phyloP scores from a whole-genome alignment of 2,329 filamentous ascomycete species.

The Botrytis pseudocinerea region DNA sequence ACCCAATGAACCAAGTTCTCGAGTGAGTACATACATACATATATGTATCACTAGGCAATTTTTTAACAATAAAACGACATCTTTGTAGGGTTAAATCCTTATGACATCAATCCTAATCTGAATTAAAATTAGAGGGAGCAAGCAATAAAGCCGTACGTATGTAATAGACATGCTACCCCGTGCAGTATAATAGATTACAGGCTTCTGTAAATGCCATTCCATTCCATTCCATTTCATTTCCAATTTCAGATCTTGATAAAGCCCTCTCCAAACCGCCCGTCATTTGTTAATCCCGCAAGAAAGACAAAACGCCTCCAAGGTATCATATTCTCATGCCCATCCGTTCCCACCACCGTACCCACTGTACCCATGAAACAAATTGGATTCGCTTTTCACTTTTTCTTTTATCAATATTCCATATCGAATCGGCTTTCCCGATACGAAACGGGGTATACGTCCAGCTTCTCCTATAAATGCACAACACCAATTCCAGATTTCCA shows the following conservation, averaged over 20 bases:
- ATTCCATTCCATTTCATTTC: background rate
- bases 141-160: background rate
- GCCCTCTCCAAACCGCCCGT: background rate
- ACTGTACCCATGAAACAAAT: background rate
- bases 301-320: conserved; percentile 16
- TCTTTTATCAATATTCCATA: background rate
- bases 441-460: background rate
- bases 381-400: background rate
- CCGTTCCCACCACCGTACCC: background rate
- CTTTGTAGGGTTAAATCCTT: background rate
- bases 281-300: background rate
- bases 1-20: too few species aligned
- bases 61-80: too few species aligned
- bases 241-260: background rate
- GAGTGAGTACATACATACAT: too few species aligned
- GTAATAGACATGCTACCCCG: background rate
- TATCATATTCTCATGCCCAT: conserved; percentile 13
- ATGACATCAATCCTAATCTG: background rate
- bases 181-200: background rate
- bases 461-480: background rate
- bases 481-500: background rate
- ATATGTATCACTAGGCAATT: too few species aligned
- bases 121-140: background rate
- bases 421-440: background rate
- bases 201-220: background rate